A percentile compares a stretch with the other conserved stretches of the same genome.
These are phyloP conservation scores for Blastobotrys persicus DNA, from an alignment of 1,139 yeast species.

Conservation along the genomic window DNA sequence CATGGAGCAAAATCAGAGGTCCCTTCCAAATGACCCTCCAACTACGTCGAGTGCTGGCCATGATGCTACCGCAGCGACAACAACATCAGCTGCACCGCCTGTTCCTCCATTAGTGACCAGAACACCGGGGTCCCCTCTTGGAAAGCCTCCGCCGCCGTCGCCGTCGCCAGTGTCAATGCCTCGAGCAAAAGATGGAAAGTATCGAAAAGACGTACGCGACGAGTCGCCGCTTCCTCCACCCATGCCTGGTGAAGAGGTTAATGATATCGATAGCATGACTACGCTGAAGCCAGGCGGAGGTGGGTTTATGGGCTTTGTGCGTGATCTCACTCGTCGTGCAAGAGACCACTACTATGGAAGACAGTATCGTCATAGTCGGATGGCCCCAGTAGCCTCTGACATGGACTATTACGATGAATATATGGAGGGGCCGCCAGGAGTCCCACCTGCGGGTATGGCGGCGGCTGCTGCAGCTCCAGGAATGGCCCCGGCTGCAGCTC, in stretches of 20 bases:
- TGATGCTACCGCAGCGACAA: slow-evolving; percentile 1
- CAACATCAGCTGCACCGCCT: neutral
- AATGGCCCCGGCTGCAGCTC: too few relatives aligned
- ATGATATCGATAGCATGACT: neutral
- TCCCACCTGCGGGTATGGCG: neutral
- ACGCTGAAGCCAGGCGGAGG: neutral
- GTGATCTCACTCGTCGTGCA: neutral
- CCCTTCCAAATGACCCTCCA: too few relatives aligned
- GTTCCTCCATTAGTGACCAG: neutral
- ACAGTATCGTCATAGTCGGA: neutral
- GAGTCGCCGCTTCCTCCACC: slow-evolving; percentile 3
- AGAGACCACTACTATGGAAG: neutral
- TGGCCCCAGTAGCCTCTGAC: neutral
- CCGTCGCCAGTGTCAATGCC: slow-evolving; percentile 6
- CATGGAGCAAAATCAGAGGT: neutral
- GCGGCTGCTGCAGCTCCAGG: neutral
- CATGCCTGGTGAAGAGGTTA: neutral
- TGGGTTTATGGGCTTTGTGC: neutral
- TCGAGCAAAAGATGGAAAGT: slow-evolving; percentile 1
- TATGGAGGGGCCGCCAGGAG: slow-evolving; percentile 1
- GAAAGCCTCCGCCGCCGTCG: neutral
- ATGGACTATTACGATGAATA: neutral
- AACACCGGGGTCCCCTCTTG: neutral
- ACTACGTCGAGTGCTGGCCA: neutral
- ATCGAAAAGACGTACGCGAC: neutral